A percentile compares a stretch with the other conserved stretches of the same genome.
phyloP scores from a whole-genome alignment of 164 flowering plant species.

The Vitis labrusca region DNA sequence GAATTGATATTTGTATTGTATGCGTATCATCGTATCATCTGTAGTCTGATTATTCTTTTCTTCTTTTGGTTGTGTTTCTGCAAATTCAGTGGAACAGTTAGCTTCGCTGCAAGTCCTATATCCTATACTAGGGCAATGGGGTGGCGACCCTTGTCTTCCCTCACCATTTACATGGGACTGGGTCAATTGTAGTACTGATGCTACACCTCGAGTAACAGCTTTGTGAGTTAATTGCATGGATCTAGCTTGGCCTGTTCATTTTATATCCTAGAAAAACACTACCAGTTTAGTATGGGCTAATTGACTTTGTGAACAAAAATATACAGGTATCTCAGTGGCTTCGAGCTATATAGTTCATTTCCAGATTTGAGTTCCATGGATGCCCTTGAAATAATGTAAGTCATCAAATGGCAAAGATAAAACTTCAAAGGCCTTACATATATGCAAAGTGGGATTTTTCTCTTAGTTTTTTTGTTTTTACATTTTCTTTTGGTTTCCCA shows the following conservation, averaged over 20 bases:
- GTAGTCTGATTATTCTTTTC: background rate
- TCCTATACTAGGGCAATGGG: conserved; percentile 21
- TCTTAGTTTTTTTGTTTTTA: background rate
- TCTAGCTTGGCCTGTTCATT: background rate
- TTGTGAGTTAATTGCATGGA: conserved; percentile 18
- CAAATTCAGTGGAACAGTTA: conserved; percentile 24
- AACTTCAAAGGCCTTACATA: too few relatives aligned
- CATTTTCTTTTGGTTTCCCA: background rate
- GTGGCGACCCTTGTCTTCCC: conserved; percentile 51
- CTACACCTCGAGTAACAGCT: conserved; percentile 33
- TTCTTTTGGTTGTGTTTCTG: background rate
- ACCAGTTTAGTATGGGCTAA: background rate
- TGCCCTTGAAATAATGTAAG: conserved; percentile 46
- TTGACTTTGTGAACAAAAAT: background rate
- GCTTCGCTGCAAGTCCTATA: conserved; percentile 24
- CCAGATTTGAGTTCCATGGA: conserved; percentile 50
- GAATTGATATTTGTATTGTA: too few relatives aligned
- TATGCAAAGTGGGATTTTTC: background rate
- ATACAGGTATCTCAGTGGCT: conserved; percentile 33
- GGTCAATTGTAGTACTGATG: conserved; percentile 32
- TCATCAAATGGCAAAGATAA: background rate
- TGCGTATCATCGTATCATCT: too few relatives aligned
- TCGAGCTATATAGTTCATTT: conserved; percentile 30
- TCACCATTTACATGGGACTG: conserved; percentile 38
- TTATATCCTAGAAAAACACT: background rate